phyloP scores from a whole-genome alignment of 2,329 filamentous ascomycete species.

The Fusarium veterinarium region DNA sequence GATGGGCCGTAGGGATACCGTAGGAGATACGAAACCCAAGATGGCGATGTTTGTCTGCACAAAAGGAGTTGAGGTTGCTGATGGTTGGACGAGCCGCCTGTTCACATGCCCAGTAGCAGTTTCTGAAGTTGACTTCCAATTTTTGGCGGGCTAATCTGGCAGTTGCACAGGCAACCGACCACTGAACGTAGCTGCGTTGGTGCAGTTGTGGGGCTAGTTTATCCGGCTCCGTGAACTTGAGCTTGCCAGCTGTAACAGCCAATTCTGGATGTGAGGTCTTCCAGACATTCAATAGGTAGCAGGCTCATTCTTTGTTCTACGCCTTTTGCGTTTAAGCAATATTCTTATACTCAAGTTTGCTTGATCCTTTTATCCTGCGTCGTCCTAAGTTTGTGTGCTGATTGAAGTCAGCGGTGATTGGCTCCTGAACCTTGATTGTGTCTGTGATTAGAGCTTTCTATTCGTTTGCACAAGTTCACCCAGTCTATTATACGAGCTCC shows the following conservation, averaged over 20 bases:
- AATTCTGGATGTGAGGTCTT: background rate
- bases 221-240: constrained; percentile 24
- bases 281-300: background rate
- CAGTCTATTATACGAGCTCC: background rate
- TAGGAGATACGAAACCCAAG: background rate
- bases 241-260: background rate
- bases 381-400: background rate
- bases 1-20: constrained; percentile 3
- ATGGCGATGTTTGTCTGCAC: constrained; percentile 5
- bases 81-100: constrained; percentile 6
- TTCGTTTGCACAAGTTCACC: background rate
- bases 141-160: constrained; percentile 40
- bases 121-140: constrained; percentile 29
- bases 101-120: constrained; percentile 31
- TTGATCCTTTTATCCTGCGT: background rate
- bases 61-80: constrained; percentile 8
- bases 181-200: constrained; percentile 22
- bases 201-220: constrained; percentile 27
- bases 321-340: background rate
- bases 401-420: background rate
- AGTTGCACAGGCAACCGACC: constrained; percentile 41
- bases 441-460: background rate
- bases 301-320: background rate
- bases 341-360: background rate
- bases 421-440: background rate